A percentile compares a stretch with the other conserved stretches of the same genome.
These are phyloP conservation scores for Mangifera indica DNA, from an alignment of 345 rosid species.

Conservation along the genomic window DNA sequence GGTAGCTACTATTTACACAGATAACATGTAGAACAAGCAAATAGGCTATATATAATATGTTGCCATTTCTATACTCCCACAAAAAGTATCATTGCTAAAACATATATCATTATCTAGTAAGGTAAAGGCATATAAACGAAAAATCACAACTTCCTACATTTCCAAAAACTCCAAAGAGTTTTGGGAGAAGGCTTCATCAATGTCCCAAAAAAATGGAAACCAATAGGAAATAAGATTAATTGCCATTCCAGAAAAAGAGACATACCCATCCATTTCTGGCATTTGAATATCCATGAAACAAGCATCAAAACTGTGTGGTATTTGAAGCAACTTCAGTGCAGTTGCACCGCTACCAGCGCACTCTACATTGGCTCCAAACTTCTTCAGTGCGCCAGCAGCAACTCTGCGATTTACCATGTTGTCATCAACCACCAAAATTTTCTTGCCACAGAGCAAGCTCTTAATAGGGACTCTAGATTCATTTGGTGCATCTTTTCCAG, in stretches of 20 bases:
- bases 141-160: neutral
- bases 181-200: neutral
- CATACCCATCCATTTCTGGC: constrained; percentile 99
- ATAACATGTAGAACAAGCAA: neutral
- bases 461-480: constrained; percentile 44
- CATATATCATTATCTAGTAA: neutral
- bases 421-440: constrained; percentile 92
- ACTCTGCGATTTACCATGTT: constrained; percentile 85
- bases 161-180: neutral
- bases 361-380: constrained; percentile 86
- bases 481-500: constrained; percentile 36
- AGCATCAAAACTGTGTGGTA: constrained; percentile 84
- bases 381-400: constrained; percentile 93
- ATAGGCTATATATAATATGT: neutral
- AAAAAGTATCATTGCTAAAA: neutral
- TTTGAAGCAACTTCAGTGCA: constrained; percentile 69
- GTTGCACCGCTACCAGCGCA: constrained; percentile 84
- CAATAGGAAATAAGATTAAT: neutral
- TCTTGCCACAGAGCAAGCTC: constrained; percentile 70
- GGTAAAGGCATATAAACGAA: neutral
- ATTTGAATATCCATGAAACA: constrained; percentile 99
- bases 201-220: neutral
- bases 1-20: neutral
- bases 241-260: neutral
- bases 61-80: neutral